These are phyloP conservation scores for Colletotrichum liaoningense DNA, from an alignment of 2,329 filamentous ascomycete genomes.

Conservation along the genomic window DNA sequence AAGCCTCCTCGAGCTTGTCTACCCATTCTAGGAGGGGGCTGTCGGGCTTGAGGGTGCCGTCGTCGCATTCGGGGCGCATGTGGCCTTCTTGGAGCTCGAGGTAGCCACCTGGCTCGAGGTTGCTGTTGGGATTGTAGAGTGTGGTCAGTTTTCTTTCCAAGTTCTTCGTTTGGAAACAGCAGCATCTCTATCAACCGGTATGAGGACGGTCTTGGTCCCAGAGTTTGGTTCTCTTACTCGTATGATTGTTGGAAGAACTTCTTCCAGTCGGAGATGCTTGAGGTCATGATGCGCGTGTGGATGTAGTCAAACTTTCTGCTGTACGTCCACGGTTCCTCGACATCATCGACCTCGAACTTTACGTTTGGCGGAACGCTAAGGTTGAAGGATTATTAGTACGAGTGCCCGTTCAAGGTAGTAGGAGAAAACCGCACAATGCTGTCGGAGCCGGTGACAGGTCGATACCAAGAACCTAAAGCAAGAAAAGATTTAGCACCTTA, in stretches of 20 bases:
- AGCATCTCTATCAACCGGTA: too few relatives aligned
- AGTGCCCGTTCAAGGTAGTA: too few relatives aligned
- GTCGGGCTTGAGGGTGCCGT: slow-evolving; percentile 36
- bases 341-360: slow-evolving; percentile 45
- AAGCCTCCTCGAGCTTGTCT: slow-evolving; percentile 42
- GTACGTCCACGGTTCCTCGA: slow-evolving; percentile 41
- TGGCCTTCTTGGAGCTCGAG: slow-evolving; percentile 40
- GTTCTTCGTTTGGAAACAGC: too few relatives aligned
- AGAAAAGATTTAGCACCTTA: too few relatives aligned
- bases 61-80: slow-evolving; percentile 31
- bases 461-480: too few relatives aligned
- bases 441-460: slow-evolving; percentile 49
- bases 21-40: slow-evolving; percentile 40
- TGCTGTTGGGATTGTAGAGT: too few relatives aligned
- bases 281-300: slow-evolving; percentile 45
- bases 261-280: slow-evolving; percentile 41
- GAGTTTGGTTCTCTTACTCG: too few relatives aligned
- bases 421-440: too few relatives aligned
- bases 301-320: slow-evolving; percentile 45
- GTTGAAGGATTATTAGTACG: too few relatives aligned
- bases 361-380: slow-evolving; percentile 41
- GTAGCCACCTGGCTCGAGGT: slow-evolving; percentile 39
- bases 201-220: too few relatives aligned
- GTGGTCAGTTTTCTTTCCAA: too few relatives aligned
- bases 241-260: slow-evolving; percentile 25